These are phyloP conservation scores for Rehmannia glutinosa DNA, from an alignment of 257 asterid species.

Conservation along the genomic window DNA sequence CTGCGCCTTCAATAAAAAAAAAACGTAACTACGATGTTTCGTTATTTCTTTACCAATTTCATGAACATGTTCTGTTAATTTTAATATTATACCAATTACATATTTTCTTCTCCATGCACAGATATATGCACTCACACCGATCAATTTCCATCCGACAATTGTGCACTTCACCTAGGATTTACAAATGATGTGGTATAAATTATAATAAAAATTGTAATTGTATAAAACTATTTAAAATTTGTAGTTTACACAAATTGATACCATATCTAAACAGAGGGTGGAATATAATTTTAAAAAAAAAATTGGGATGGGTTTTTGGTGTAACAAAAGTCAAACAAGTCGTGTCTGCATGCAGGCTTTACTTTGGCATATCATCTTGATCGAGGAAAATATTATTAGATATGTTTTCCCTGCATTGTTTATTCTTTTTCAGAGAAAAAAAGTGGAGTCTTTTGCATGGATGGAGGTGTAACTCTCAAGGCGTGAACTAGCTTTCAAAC, in stretches of 20 bases:
- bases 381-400: slow-evolving; percentile 1
- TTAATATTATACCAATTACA: neutral
- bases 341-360: slow-evolving; percentile 5
- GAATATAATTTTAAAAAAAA: neutral
- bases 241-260: neutral
- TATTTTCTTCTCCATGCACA: too few relatives aligned
- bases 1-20: too few relatives aligned
- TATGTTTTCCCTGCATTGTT: neutral
- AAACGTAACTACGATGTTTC: too few relatives aligned
- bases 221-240: too few relatives aligned
- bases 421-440: too few relatives aligned
- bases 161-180: neutral
- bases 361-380: slow-evolving; percentile 3
- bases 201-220: too few relatives aligned
- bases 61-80: too few relatives aligned
- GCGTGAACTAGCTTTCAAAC: neutral
- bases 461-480: neutral
- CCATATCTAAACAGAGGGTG: neutral
- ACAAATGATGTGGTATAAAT: neutral
- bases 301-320: neutral
- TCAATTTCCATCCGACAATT: neutral
- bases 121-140: neutral
- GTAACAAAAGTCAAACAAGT: slow-evolving; percentile 21
- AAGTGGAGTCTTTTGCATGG: neutral
- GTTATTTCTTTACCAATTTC: too few relatives aligned